Evolutionary conservation across 306 rosid species (phyloP).

Genomic region (Malus asiatica): DNA sequence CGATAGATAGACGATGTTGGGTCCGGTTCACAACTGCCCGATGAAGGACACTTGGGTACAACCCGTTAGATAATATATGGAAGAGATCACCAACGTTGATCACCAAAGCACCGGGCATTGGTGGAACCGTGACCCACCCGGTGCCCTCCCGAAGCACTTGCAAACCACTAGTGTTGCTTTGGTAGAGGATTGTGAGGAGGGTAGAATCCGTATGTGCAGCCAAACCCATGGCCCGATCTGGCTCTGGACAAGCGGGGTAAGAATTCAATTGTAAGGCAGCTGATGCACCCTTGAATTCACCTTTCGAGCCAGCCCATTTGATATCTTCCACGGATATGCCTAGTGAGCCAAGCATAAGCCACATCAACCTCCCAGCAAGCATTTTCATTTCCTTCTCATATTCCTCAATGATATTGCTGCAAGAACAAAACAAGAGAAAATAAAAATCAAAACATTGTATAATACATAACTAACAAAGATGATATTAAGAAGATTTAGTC

Average conservation of each 20-base stretch:
- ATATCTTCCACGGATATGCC: slow-evolving; percentile 54
- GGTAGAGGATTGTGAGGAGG: slow-evolving; percentile 62
- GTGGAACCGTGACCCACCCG: slow-evolving; percentile 72
- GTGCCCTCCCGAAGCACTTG: slow-evolving; percentile 51
- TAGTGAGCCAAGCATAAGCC: slow-evolving; percentile 59
- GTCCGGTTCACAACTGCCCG: slow-evolving; percentile 72
- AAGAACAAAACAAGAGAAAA: background rate
- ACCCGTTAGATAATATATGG: slow-evolving; percentile 75
- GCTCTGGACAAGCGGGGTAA: slow-evolving; percentile 86
- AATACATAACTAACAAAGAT: background rate
- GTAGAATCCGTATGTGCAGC: slow-evolving; percentile 90
- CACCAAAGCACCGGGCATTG: slow-evolving; percentile 29
- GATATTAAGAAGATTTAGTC: background rate
- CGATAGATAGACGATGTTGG: slow-evolving; percentile 49
- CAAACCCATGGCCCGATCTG: slow-evolving; percentile 90
- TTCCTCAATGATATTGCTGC: slow-evolving; percentile 46
- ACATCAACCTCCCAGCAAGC: slow-evolving; percentile 59
- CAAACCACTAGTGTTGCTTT: slow-evolving; percentile 62
- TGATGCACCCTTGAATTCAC: slow-evolving; percentile 26
- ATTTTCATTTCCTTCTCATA: slow-evolving; percentile 58
- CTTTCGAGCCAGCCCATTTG: slow-evolving; percentile 57
- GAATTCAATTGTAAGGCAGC: slow-evolving; percentile 72
- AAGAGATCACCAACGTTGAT: slow-evolving; percentile 62
- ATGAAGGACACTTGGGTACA: slow-evolving; percentile 61
- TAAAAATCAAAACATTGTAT: background rate